phyloP scores from a whole-genome alignment of 192 early-diverging fungal species.

The Spinellus fusiger region DNA sequence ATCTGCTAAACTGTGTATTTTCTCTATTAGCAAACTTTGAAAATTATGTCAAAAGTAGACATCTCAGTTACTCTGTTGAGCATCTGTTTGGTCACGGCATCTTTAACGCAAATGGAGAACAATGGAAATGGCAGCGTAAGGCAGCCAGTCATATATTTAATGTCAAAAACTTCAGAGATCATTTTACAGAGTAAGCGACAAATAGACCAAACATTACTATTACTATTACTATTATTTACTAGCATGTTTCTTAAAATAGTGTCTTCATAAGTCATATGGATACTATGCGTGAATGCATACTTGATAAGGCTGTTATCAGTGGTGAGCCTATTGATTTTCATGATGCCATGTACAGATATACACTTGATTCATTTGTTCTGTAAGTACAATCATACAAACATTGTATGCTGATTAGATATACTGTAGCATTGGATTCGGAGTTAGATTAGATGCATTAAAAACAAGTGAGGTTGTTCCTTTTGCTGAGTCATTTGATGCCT shows the following conservation, averaged over 20 bases:
- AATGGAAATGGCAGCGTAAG: slow-evolving; percentile 50
- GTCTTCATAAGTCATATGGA: slow-evolving; percentile 30
- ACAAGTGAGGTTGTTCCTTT: slow-evolving; percentile 35
- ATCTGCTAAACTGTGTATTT: neutral
- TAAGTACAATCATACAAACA: slow-evolving; percentile 10
- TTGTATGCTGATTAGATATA: neutral
- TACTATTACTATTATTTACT: too few relatives aligned
- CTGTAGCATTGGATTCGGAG: slow-evolving; percentile 41
- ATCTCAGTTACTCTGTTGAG: slow-evolving; percentile 33
- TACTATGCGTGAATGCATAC: slow-evolving; percentile 23
- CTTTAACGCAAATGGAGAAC: slow-evolving; percentile 61
- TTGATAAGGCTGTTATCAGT: slow-evolving; percentile 24
- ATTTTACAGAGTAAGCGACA: slow-evolving; percentile 30
- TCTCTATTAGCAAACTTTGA: slow-evolving; percentile 26
- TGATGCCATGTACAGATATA: slow-evolving; percentile 42
- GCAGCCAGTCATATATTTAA: slow-evolving; percentile 32
- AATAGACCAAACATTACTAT: too few relatives aligned
- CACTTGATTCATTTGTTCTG: slow-evolving; percentile 45
- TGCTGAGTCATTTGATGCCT: slow-evolving; percentile 47
- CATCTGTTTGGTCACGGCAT: slow-evolving; percentile 63
- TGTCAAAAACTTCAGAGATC: slow-evolving; percentile 34
- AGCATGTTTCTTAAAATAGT: too few relatives aligned
- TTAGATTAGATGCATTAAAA: slow-evolving; percentile 36
- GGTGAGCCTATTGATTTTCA: slow-evolving; percentile 37
- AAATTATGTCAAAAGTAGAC: slow-evolving; percentile 36